Conservation (phyloP, 2,329 filamentous ascomycete species). For the Xylogone sp. region DNA sequence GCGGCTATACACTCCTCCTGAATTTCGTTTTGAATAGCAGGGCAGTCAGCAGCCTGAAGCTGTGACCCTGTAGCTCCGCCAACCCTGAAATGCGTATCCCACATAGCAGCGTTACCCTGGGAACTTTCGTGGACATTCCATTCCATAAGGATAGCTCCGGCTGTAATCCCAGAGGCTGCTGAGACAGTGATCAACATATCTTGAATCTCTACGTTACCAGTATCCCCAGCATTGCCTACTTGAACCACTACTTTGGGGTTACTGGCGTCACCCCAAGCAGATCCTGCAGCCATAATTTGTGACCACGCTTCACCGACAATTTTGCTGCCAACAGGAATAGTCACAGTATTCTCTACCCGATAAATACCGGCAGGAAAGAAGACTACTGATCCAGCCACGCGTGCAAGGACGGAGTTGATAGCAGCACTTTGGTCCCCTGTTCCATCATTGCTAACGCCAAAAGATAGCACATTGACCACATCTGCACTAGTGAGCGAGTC, state of each 20-base stretch:
- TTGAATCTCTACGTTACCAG: conserved; percentile 55
- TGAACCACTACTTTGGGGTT: conserved; percentile 43
- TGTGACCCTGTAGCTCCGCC: conserved; percentile 43
- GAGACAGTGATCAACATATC: conserved; percentile 63
- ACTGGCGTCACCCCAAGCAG: conserved; percentile 35
- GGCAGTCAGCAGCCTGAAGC: conserved; percentile 38
- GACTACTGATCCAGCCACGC: too few species aligned
- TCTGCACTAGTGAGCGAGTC: too few species aligned
- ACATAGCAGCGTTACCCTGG: conserved; percentile 33
- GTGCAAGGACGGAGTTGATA: too few species aligned
- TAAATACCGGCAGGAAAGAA: conserved; percentile 53
- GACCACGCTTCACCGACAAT: conserved; percentile 39
- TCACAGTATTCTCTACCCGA: conserved; percentile 41
- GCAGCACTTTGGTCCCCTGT: conserved; percentile 56
- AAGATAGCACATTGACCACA: too few species aligned
- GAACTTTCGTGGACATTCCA: conserved; percentile 58
- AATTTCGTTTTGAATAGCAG: conserved; percentile 22
- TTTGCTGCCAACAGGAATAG: conserved; percentile 34
- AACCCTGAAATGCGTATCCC: conserved; percentile 28
- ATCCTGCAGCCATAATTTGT: conserved; percentile 30
- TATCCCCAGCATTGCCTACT: conserved; percentile 49
- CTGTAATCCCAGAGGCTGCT: conserved; percentile 43
- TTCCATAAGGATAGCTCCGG: conserved; percentile 58
- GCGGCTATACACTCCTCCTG: conserved; percentile 27
- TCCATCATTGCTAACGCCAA: too few species aligned